Evolutionary conservation across 2,329 filamentous ascomycete species (phyloP).

Genomic region (Colletotrichum sp.): DNA sequence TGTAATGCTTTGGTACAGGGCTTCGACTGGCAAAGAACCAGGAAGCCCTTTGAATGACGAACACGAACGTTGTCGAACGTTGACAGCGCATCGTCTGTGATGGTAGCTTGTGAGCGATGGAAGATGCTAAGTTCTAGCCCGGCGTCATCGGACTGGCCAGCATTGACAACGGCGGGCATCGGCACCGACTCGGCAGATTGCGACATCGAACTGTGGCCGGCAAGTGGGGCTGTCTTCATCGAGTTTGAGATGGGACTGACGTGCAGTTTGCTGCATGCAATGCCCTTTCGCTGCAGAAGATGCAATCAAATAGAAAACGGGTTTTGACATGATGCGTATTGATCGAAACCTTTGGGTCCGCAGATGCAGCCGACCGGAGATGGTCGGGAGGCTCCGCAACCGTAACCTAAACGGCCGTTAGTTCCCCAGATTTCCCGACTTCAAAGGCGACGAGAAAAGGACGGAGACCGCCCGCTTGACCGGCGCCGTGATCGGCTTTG

Average conservation of each 20-base stretch:
- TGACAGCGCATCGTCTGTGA: background rate
- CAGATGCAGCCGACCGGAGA: too few species aligned
- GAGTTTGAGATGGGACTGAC: background rate
- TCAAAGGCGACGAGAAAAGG: background rate
- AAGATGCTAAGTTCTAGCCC: background rate
- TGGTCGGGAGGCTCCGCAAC: background rate
- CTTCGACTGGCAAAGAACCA: background rate
- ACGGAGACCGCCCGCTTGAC: background rate
- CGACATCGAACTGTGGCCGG: background rate
- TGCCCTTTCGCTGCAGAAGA: background rate
- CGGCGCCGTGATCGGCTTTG: constrained; percentile 14
- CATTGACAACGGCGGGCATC: background rate
- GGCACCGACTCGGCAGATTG: constrained; percentile 15
- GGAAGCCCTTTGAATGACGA: background rate
- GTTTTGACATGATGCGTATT: background rate
- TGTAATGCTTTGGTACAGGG: background rate
- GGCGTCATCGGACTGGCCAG: background rate
- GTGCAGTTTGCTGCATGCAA: background rate
- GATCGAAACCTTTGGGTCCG: background rate
- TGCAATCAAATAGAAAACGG: background rate
- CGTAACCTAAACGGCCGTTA: background rate
- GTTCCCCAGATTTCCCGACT: background rate
- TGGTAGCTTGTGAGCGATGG: background rate
- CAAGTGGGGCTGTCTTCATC: background rate
- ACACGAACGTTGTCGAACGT: background rate